Evolutionary conservation across 2,329 filamentous ascomycete species (phyloP).

Genomic region (Apiospora rasikravindrae): DNA sequence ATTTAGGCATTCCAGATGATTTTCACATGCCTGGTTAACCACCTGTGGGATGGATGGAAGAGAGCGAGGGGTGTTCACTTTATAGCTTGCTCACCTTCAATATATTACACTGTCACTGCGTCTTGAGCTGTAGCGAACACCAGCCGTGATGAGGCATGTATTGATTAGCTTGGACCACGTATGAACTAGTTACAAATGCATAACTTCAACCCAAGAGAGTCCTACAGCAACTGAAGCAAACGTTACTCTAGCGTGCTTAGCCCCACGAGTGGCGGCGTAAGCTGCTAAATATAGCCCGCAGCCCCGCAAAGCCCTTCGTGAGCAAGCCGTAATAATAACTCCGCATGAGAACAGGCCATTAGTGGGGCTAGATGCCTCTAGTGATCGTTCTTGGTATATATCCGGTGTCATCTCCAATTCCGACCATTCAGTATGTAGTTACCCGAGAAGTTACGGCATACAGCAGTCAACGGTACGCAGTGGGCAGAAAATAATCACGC

Average conservation of each 20-base stretch:
- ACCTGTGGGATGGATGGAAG: background rate
- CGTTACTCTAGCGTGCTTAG: background rate
- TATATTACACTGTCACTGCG: background rate
- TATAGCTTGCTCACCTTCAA: background rate
- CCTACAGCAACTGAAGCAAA: too few species aligned
- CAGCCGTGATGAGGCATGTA: background rate
- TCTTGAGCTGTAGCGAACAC: background rate
- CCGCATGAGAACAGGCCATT: too few species aligned
- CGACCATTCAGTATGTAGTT: background rate
- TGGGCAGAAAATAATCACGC: background rate
- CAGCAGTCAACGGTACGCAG: background rate
- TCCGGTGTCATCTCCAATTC: background rate
- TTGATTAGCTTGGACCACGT: too few species aligned
- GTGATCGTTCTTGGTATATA: conserved; percentile 3
- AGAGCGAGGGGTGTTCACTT: background rate
- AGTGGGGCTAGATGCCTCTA: too few species aligned
- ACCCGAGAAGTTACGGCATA: conserved; percentile 3
- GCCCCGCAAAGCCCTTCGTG: background rate
- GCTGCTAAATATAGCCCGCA: conserved; percentile 4
- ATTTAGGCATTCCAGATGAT: background rate
- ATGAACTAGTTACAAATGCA: too few species aligned
- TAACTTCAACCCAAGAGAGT: too few species aligned
- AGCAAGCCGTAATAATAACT: background rate
- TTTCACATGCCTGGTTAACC: background rate
- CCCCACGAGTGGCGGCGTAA: background rate